Base-by-base conservation (phyloP, 345 rosid genomes). In the Salix brachista region DNA sequence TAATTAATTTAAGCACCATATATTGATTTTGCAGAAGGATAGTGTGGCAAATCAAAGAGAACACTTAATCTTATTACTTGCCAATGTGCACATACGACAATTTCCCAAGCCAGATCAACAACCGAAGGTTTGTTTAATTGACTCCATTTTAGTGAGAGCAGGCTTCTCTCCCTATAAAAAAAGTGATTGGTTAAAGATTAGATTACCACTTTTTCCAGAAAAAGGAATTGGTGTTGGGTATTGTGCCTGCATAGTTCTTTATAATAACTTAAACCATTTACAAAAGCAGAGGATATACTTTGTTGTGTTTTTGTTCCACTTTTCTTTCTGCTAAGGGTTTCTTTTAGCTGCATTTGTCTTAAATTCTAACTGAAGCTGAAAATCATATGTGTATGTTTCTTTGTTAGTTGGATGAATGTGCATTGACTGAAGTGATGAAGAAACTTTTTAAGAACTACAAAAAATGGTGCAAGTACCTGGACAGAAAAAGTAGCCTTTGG, bases 41-140 rank as follows among this genome's bases (percentile, higher is more conserved):
- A 96, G 86, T 62, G 99, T 96, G 85, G 97, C 97, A 81, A 96
- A 96, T 86, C 99, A 96, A 88, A 94, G 99, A 85, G 99, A 96
- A 75, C 99, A 96, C 81, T 82, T 96, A 83, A 94, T 96, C 80
- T 85, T 96, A 67, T 82, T 96, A 82, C 94, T 96, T 74, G 99
- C 99, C 71, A 96, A 96, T 83, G 99, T 94, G 78, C 98, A 94
- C 83, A 96, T 91, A 80, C 87, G 99, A 17, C 97, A 86, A 74
- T 92, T 93, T 87, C 97, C 98, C 34, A 94, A 96, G 88, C 95
- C 97, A 73, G 98, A 96, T 84, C 97, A 90, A 81, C 99, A 91
- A 73, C 98, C 98, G 44, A 94, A 94, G 99, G 99, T 96, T 79
- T 85, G 91, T 78, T 36, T 54, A 65, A 32, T 14, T 77, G 46